Base-by-base conservation (phyloP, 208 protist genomes). In the Wallacemonas rigidus region DNA sequence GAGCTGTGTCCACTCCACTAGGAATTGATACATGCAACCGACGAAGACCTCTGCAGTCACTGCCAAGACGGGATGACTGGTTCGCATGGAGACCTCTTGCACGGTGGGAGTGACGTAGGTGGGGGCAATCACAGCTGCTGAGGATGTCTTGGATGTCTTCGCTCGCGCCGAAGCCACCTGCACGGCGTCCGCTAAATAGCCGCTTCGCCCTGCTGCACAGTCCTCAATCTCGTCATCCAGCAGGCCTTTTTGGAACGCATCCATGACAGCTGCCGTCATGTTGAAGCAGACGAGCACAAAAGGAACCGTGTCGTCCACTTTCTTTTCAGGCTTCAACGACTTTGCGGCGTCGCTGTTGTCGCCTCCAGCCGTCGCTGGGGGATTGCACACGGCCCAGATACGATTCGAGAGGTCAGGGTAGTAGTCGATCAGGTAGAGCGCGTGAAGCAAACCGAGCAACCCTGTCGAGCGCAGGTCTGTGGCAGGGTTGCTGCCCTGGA, bases 281-380 rank as follows among this genome's bases (percentile, higher is more conserved):
- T 89, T 93, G 76, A 93, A 92, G 47, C 77, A 80, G 6, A 95
- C 75, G 6, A 95, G 75, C 35, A 91, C 88, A 81, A 90, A 95
- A 9, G 91, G 91, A 43, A 54, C 91, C 79, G 36, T 75, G 57
- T 0, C 9, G n/a, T 57, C 56, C 43, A 53, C 48, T 39, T 62
- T 47, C 26, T 62, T 36, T 0, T 51, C 58, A 8, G 40, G 38
- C 64, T 72, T 43, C 7, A 38, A 15, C 26, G 26, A 38, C 17
- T n/a, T 7, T 7, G 5, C 8, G 6, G 3, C 56, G 7, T 43
- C 56, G 14, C 4, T n/a, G 9, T 36, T 70, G 35, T 39, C 40
- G 17, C 8, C 47, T 6, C 38, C 35, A 6, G 48, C 17, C 14
- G 43, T 9, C 26, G 67, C 51, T 3, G 77, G 74, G 41, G 26